These are phyloP conservation scores for Stylosanthes scabra DNA, from an alignment of 331 rosid species.

Conservation along the genomic window DNA sequence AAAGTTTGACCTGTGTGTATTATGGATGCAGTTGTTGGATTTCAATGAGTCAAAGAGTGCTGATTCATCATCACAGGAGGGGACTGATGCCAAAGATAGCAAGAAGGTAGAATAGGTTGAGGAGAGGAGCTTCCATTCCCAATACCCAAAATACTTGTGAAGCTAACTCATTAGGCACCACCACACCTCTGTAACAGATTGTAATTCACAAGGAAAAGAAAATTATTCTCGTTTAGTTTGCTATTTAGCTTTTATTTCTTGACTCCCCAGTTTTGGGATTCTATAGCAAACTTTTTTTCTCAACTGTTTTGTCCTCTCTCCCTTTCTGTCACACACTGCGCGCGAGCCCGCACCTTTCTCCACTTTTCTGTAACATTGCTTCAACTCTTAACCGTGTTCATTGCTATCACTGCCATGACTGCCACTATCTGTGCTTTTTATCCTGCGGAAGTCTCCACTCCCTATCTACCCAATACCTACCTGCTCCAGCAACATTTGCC, in stretches of 20 bases:
- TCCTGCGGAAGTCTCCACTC: too few species aligned
- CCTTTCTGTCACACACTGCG: too few species aligned
- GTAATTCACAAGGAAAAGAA: conserved; percentile 41
- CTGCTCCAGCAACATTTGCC: too few species aligned
- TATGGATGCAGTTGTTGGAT: conserved; percentile 74
- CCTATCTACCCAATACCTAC: too few species aligned
- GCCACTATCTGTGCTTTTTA: too few species aligned
- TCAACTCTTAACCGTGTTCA: too few species aligned
- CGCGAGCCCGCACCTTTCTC: too few species aligned
- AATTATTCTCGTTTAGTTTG: conserved; percentile 33
- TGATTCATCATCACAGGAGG: conserved; percentile 59
- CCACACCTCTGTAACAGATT: conserved; percentile 61
- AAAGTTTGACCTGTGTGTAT: conserved; percentile 13
- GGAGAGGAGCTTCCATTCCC: conserved; percentile 30
- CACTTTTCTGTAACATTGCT: too few species aligned
- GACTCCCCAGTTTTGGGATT: conserved; percentile 10
- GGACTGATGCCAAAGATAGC: conserved; percentile 49
- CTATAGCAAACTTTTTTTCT: conserved; percentile 9
- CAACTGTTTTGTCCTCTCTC: background rate
- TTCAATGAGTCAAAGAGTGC: conserved; percentile 83
- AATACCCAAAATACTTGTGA: conserved; percentile 30
- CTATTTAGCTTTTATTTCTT: conserved; percentile 25
- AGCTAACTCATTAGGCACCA: conserved; percentile 56
- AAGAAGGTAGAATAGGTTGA: conserved; percentile 70
- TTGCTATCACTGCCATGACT: too few species aligned